Conservation (phyloP, 805 yeast species). For the Candida nonsorbophila region DNA sequence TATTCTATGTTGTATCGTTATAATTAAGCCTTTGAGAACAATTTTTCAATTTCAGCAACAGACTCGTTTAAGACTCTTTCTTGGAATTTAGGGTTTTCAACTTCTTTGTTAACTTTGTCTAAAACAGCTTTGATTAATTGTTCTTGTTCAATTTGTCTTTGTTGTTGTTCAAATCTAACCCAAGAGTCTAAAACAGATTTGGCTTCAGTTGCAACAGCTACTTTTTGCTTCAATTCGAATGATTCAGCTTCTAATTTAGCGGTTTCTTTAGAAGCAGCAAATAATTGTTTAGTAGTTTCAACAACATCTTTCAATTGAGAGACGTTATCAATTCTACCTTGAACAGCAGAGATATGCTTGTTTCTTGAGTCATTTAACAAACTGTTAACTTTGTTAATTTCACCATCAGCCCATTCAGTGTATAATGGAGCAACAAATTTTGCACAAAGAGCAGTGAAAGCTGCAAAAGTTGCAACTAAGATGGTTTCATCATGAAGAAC, state of each 20-base stretch:
- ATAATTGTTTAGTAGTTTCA: constrained; percentile 82
- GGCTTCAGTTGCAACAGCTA: constrained; percentile 84
- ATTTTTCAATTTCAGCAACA: constrained; percentile 84
- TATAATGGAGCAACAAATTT: constrained; percentile 92
- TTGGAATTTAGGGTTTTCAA: constrained; percentile 87
- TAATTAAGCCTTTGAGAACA: constrained; percentile 46
- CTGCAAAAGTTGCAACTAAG: constrained; percentile 72
- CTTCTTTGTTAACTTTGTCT: constrained; percentile 80
- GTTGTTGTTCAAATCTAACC: constrained; percentile 97
- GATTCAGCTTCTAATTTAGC: constrained; percentile 92
- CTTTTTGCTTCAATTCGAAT: constrained; percentile 88
- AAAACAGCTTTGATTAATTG: constrained; percentile 84
- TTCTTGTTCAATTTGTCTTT: constrained; percentile 93
- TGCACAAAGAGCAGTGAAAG: constrained; percentile 69
- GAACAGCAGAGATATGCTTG: constrained; percentile 88
- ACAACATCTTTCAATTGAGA: constrained; percentile 89
- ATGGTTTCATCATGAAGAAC: constrained; percentile 93
- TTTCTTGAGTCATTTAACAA: constrained; percentile 83
- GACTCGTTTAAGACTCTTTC: constrained; percentile 87
- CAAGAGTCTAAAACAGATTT: constrained; percentile 95
- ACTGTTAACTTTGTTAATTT: constrained; percentile 74
- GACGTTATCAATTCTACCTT: constrained; percentile 85
- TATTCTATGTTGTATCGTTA: constrained; percentile 3
- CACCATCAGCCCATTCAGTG: constrained; percentile 88
- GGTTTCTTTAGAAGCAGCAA: constrained; percentile 94